Percentiles rank a stretch among this genome's conserved stretches.
These are phyloP conservation scores for Phytophthora sansomeana DNA, from an alignment of 352 stramenopile genomes.

Conservation along the genomic window DNA sequence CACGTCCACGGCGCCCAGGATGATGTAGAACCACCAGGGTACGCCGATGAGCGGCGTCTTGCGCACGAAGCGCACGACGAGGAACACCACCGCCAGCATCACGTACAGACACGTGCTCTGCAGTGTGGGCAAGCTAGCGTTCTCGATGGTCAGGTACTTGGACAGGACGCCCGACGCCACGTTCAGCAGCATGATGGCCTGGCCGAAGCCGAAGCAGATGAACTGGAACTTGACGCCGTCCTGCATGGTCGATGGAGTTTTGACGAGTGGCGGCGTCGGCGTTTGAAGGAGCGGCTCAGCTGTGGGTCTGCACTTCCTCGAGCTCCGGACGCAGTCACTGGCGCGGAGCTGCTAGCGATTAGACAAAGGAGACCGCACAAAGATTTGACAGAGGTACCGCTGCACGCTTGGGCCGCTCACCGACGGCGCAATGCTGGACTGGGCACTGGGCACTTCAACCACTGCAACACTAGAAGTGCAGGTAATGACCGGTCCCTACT, in stretches of 20 bases:
- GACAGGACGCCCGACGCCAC: conserved; percentile 61
- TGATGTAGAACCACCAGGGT: conserved; percentile 68
- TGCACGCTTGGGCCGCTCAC: background rate
- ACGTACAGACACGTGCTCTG: conserved; percentile 72
- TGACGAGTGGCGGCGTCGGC: conserved; percentile 13
- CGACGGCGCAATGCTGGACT: conserved; percentile 2
- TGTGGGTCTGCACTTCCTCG: background rate
- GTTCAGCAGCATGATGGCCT: conserved; percentile 76
- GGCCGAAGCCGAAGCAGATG: conserved; percentile 70
- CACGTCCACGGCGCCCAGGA: conserved; percentile 66
- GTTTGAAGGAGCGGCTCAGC: conserved; percentile 11
- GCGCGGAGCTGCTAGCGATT: conserved; percentile 17
- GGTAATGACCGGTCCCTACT: too few relatives aligned
- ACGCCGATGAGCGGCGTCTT: conserved; percentile 48
- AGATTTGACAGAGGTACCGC: conserved; percentile 17
- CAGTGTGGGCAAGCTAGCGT: conserved; percentile 62
- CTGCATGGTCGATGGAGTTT: conserved; percentile 28
- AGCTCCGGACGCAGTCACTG: conserved; percentile 11
- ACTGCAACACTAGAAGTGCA: too few relatives aligned
- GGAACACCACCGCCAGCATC: conserved; percentile 56
- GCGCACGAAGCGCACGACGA: conserved; percentile 44
- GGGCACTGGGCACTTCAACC: background rate
- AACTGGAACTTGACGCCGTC: conserved; percentile 51
- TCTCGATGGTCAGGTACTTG: conserved; percentile 64
- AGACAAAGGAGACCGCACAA: conserved; percentile 30